Conservation (phyloP, 1,284 basidiomycete genomes). For the Fomitiporia mediterranea region DNA sequence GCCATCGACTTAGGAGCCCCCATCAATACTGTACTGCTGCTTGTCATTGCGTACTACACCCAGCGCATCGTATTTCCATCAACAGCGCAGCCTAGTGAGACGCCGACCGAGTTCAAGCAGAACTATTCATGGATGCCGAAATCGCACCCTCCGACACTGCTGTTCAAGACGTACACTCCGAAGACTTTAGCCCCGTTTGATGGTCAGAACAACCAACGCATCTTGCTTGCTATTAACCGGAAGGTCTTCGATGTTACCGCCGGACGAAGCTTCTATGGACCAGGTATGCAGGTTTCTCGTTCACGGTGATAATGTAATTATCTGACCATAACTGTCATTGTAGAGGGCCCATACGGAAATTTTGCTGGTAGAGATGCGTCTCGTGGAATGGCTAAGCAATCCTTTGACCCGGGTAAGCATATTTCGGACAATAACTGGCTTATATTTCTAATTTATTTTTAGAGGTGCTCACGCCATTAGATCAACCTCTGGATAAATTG, state of each 20-base stretch:
- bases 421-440: not conserved
- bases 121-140: slow-evolving; percentile 86
- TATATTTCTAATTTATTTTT: slow-evolving; percentile 5
- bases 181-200: slow-evolving; percentile 65
- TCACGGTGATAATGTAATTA: not conserved
- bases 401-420: slow-evolving; percentile 76
- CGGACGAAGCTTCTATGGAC: slow-evolving; percentile 89
- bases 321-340: not conserved
- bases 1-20: slow-evolving; percentile 56
- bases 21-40: slow-evolving; percentile 67
- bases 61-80: slow-evolving; percentile 71
- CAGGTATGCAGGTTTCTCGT: slow-evolving; percentile 55
- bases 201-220: slow-evolving; percentile 65
- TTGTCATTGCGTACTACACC: slow-evolving; percentile 76
- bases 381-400: slow-evolving; percentile 95
- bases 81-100: slow-evolving; percentile 39
- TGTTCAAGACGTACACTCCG: slow-evolving; percentile 75
- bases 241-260: slow-evolving; percentile 90
- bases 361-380: slow-evolving; percentile 94
- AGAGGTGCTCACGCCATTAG: slow-evolving; percentile 89
- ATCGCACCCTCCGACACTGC: slow-evolving; percentile 68
- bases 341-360: slow-evolving; percentile 94
- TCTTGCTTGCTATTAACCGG: slow-evolving; percentile 82
- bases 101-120: slow-evolving; percentile 68
- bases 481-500: slow-evolving; percentile 82